A percentile compares a stretch with the other conserved stretches of the same genome.
Conservation (phyloP, 2,329 filamentous ascomycete species). For the Botryotinia narcissicola region DNA sequence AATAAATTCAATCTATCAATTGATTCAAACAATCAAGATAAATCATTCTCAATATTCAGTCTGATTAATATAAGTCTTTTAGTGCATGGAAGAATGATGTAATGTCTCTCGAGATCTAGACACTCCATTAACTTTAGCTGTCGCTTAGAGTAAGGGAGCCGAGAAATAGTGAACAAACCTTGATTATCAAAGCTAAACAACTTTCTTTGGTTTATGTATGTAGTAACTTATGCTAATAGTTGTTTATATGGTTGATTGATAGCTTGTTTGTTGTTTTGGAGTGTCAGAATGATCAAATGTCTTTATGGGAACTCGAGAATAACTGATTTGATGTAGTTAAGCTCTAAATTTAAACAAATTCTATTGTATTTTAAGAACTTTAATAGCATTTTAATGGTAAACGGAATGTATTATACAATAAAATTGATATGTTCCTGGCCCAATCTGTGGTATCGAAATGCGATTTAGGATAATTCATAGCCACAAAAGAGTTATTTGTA, state of each 20-base stretch:
- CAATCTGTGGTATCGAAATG: not conserved
- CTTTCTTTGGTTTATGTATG: not conserved
- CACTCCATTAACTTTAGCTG: not conserved
- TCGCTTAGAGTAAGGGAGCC: conserved; percentile 6
- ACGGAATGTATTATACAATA: fast-evolving
- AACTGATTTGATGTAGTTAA: not conserved
- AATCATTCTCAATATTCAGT: too few species aligned
- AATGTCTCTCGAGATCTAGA: not conserved
- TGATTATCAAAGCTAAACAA: not conserved
- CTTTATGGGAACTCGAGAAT: not conserved
- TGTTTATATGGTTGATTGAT: fast-evolving
- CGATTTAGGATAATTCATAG: fast-evolving
- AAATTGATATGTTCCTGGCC: not conserved
- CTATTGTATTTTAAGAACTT: not conserved
- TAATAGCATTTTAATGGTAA: fast-evolving
- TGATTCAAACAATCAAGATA: too few species aligned
- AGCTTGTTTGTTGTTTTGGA: fast-evolving
- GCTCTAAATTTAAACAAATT: not conserved
- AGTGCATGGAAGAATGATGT: not conserved
- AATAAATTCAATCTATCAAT: too few species aligned
- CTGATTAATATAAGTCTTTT: fast-evolving
- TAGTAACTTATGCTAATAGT: fast-evolving
- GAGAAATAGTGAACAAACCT: not conserved
- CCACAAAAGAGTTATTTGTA: not conserved
- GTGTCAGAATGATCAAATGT: not conserved